Percentiles rank a stretch among this genome's conserved stretches.
Evolutionary conservation across 345 rosid species (phyloP).

Genomic region (Citrus sinensis): DNA sequence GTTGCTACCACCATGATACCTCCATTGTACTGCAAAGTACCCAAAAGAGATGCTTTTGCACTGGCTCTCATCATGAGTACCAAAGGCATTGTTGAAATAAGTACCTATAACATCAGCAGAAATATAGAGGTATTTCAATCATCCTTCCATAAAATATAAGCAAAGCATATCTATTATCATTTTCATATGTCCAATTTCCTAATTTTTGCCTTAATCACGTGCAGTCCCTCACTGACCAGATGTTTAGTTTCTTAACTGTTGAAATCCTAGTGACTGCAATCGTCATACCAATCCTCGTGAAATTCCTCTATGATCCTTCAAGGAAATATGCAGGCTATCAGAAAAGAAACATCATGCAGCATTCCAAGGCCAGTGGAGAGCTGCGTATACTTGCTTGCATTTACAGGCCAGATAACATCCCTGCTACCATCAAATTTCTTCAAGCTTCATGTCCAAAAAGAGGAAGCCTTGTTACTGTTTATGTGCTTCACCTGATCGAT

Average conservation of each 20-base stretch:
- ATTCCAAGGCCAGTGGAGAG: constrained; percentile 26
- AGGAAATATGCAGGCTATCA: constrained; percentile 52
- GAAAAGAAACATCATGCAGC: constrained; percentile 33
- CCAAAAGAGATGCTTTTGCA: constrained; percentile 1
- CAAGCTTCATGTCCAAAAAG: constrained; percentile 24
- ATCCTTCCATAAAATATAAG: not conserved
- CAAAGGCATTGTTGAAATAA: constrained; percentile 15
- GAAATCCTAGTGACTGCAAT: not conserved
- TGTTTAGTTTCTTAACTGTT: not conserved
- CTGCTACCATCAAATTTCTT: constrained; percentile 30
- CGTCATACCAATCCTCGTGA: constrained; percentile 13
- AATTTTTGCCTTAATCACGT: not conserved
- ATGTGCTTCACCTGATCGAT: constrained; percentile 55
- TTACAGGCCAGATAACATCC: constrained; percentile 41
- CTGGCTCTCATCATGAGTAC: constrained; percentile 14
- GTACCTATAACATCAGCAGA: not conserved
- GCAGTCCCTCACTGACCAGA: not conserved
- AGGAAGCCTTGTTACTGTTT: constrained; percentile 30
- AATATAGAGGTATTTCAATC: constrained; percentile 1
- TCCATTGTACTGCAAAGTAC: constrained; percentile 5
- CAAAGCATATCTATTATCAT: not conserved
- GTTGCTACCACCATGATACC: not conserved
- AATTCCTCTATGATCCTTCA: constrained; percentile 42
- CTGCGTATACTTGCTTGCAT: constrained; percentile 55
- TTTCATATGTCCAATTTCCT: not conserved